Conservation (phyloP, 148 eudicot species). For the Heliamphora exappendiculata region DNA sequence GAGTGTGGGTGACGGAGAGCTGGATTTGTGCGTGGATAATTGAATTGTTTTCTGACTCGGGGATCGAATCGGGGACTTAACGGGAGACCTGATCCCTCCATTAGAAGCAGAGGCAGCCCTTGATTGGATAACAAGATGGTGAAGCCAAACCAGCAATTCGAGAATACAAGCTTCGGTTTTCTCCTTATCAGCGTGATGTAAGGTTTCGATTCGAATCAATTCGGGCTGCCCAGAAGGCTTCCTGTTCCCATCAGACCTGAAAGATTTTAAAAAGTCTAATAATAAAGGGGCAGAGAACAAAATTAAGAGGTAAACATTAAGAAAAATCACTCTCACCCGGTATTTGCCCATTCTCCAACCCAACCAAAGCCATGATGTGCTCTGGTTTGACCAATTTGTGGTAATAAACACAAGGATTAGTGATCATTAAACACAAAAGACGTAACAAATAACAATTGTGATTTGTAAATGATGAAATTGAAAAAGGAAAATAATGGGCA, state of each 20-base stretch:
- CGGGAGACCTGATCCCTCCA: constrained; percentile 60
- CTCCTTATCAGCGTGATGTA: constrained; percentile 86
- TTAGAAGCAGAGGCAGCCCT: constrained; percentile 27
- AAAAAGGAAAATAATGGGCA: not conserved
- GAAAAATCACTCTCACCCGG: constrained; percentile 47
- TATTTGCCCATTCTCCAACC: constrained; percentile 99
- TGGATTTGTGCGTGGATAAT: constrained; percentile 38
- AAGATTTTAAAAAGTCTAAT: constrained; percentile 5
- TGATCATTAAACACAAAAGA: constrained; percentile 1
- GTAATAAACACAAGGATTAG: constrained; percentile 13
- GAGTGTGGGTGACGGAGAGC: constrained; percentile 54
- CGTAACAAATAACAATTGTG: not conserved
- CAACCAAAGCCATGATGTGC: constrained; percentile 98
- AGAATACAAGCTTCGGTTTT: constrained; percentile 83
- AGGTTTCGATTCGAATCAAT: constrained; percentile 73
- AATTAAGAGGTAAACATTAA: not conserved
- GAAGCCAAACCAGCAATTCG: constrained; percentile 81
- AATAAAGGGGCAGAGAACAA: not conserved
- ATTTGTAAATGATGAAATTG: no score
- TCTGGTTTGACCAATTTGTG: constrained; percentile 32
- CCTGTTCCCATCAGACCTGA: constrained; percentile 57
- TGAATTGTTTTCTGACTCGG: constrained; percentile 65
- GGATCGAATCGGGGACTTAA: constrained; percentile 79
- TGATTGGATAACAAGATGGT: constrained; percentile 70
- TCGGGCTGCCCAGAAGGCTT: constrained; percentile 65